These are phyloP conservation scores for Cadophora malorum DNA, from an alignment of 2,329 filamentous ascomycete species.

Conservation along the genomic window DNA sequence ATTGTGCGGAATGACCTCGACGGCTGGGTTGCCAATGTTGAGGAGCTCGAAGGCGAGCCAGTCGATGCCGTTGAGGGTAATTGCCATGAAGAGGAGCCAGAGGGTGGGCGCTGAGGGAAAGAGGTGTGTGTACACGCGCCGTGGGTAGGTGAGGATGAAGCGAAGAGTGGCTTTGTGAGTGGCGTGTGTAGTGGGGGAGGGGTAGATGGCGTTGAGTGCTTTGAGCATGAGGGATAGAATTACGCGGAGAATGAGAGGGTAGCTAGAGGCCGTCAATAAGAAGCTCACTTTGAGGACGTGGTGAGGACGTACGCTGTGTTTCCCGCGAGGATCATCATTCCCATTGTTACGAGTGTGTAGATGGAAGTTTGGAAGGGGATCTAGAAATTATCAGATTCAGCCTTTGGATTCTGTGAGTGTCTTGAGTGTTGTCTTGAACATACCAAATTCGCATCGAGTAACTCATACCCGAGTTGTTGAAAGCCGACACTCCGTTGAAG, in stretches of 20 bases:
- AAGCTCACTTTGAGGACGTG: not conserved
- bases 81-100: slow-evolving; percentile 67
- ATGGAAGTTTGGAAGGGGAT: slow-evolving; percentile 50
- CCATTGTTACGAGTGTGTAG: slow-evolving; percentile 55
- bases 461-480: slow-evolving; percentile 76
- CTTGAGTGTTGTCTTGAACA: slow-evolving; percentile 24
- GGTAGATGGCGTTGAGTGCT: slow-evolving; percentile 49
- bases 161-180: slow-evolving; percentile 56
- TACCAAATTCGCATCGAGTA: slow-evolving; percentile 69
- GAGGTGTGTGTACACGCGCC: slow-evolving; percentile 66
- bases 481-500: slow-evolving; percentile 71
- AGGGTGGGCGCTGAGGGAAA: slow-evolving; percentile 70
- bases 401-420: not conserved
- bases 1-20: slow-evolving; percentile 58
- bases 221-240: slow-evolving; percentile 61
- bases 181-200: slow-evolving; percentile 35
- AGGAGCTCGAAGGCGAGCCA: slow-evolving; percentile 71
- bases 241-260: slow-evolving; percentile 67
- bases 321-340: slow-evolving; percentile 65
- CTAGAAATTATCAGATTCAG: slow-evolving; percentile 25
- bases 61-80: slow-evolving; percentile 66
- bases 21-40: slow-evolving; percentile 64
- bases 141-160: slow-evolving; percentile 62
- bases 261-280: slow-evolving; percentile 43
- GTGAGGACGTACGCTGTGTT: slow-evolving; percentile 58